Evolutionary conservation across 495 filamentous ascomycete species (phyloP).

Genomic region (Physcia stellaris): DNA sequence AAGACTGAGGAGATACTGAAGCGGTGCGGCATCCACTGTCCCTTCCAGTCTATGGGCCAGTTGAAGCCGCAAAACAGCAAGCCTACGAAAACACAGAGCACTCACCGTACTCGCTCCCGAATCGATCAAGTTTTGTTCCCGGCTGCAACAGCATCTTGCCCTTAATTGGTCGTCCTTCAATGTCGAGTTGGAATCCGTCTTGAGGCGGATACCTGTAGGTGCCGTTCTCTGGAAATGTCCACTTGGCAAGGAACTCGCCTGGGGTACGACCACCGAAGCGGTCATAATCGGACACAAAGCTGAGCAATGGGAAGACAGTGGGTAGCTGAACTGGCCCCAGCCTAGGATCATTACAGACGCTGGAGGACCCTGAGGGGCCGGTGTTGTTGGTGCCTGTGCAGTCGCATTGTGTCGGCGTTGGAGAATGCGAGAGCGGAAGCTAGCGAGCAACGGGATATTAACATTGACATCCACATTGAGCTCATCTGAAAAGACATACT

Average conservation of each 20-base stretch:
- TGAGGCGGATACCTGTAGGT: constrained; percentile 29
- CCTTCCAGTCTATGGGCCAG: too few species aligned
- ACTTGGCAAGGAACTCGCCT: constrained; percentile 31
- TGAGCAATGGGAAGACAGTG: constrained; percentile 23
- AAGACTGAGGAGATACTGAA: too few species aligned
- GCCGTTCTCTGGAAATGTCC: constrained; percentile 22
- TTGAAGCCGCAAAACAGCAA: background rate
- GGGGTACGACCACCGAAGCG: constrained; percentile 36
- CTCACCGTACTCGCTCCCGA: constrained; percentile 32
- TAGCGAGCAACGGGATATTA: too few species aligned
- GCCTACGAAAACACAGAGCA: background rate
- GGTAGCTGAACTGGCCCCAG: constrained; percentile 35
- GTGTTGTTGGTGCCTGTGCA: constrained; percentile 29
- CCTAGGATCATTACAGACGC: constrained; percentile 38
- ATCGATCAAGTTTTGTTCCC: constrained; percentile 40
- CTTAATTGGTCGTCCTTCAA: constrained; percentile 21
- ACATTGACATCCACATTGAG: too few species aligned
- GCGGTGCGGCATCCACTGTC: too few species aligned
- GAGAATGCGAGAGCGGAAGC: too few species aligned
- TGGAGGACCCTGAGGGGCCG: constrained; percentile 14
- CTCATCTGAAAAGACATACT: too few species aligned
- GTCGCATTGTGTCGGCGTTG: constrained; percentile 5
- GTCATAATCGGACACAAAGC: constrained; percentile 26
- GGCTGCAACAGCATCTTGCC: constrained; percentile 30
- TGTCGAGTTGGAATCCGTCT: constrained; percentile 29